Conservation (phyloP, 139 green algal genomes). For the Gonium pectorale region DNA sequence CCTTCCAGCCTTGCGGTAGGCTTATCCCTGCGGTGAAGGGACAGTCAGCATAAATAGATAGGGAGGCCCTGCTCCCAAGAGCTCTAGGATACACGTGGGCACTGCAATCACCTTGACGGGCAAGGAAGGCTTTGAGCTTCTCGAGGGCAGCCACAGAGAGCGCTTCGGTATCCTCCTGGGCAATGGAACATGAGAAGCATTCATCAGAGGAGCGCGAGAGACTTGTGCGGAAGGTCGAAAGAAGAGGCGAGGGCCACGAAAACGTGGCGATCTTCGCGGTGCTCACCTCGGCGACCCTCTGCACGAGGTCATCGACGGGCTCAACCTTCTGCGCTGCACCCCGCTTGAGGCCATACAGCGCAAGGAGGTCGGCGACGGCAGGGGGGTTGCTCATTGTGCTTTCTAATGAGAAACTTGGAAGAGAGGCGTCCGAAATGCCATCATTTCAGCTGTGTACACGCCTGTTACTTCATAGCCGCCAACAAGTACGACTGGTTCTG, state of each 20-base stretch:
- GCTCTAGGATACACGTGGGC: too few species aligned
- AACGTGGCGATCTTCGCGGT: not conserved
- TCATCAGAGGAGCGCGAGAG: too few species aligned
- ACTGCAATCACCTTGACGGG: conserved; percentile 17
- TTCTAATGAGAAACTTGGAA: too few species aligned
- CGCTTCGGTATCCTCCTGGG: conserved; percentile 9
- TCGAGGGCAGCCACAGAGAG: not conserved
- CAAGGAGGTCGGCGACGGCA: not conserved
- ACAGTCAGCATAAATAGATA: not conserved
- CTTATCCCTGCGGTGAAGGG: not conserved
- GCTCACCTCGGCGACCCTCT: conserved; percentile 23
- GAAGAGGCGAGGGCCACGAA: too few species aligned
- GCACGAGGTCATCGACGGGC: not conserved
- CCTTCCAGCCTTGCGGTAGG: conserved; percentile 14
- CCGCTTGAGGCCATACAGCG: not conserved
- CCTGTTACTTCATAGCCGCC: too few species aligned
- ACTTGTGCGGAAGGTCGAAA: too few species aligned
- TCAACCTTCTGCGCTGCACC: too few species aligned
- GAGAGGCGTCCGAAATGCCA: too few species aligned
- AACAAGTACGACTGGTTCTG: too few species aligned
- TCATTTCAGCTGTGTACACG: too few species aligned
- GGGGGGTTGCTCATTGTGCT: too few species aligned
- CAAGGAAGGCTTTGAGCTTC: not conserved
- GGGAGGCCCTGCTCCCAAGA: not conserved
- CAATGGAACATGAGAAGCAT: not conserved